A percentile compares a stretch with the other conserved stretches of the same genome.
Evolutionary conservation across 192 early-diverging fungal species (phyloP).

Genomic region (Geosiphon pyriformis): DNA sequence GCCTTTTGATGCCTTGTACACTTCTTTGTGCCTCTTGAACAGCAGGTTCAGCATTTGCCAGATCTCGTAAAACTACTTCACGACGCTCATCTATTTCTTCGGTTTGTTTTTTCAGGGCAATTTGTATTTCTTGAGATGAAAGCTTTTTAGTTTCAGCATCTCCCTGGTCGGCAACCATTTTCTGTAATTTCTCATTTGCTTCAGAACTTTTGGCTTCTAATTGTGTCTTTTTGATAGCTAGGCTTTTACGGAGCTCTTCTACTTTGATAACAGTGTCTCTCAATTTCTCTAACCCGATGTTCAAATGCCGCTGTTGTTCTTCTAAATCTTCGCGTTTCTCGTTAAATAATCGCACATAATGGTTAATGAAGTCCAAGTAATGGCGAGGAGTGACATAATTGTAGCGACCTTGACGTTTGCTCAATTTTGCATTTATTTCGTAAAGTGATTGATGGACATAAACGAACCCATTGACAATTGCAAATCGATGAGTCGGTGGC

Average conservation of each 20-base stretch:
- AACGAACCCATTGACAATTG: constrained; percentile 88
- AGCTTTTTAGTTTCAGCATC: constrained; percentile 87
- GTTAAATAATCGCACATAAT: constrained; percentile 83
- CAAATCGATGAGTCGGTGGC: constrained; percentile 75
- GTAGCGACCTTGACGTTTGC: constrained; percentile 70
- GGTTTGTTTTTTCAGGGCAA: constrained; percentile 68
- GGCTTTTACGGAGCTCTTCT: constrained; percentile 80
- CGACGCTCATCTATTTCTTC: constrained; percentile 74
- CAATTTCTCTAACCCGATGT: constrained; percentile 95
- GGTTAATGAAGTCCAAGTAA: constrained; percentile 95
- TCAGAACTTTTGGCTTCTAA: constrained; percentile 80
- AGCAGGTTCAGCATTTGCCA: constrained; percentile 95
- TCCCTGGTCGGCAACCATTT: constrained; percentile 93
- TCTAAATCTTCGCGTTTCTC: constrained; percentile 94
- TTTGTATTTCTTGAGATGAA: constrained; percentile 73
- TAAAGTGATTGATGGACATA: constrained; percentile 89
- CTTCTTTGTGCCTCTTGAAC: constrained; percentile 91
- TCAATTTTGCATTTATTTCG: constrained; percentile 78
- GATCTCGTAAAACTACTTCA: constrained; percentile 75
- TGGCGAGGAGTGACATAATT: constrained; percentile 96
- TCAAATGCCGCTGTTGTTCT: constrained; percentile 97
- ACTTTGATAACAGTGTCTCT: constrained; percentile 93
- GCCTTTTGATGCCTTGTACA: constrained; percentile 93
- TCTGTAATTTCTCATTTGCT: constrained; percentile 93
- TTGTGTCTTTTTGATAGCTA: constrained; percentile 81